Conservation (phyloP, 371 early-diverging fungal species). For the Syncephalis fuscata region DNA sequence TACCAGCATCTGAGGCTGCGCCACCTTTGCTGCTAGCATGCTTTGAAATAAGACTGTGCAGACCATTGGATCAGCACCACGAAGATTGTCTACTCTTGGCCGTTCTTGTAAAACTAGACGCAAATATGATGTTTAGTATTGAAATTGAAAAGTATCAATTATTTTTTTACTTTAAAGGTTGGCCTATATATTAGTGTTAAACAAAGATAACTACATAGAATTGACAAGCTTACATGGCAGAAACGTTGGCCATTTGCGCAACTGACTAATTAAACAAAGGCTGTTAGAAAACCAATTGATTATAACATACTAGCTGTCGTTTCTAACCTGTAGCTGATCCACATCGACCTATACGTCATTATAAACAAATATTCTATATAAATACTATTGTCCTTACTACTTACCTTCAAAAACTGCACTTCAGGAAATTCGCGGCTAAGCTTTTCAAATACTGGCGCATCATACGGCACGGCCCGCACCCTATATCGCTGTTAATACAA, state of each 20-base stretch:
- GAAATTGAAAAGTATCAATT: too few species aligned
- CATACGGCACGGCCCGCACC: constrained; percentile 36
- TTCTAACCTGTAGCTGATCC: neutral
- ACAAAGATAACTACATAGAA: neutral
- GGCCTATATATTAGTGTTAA: neutral
- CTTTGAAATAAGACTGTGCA: constrained; percentile 27
- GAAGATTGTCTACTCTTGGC: constrained; percentile 41
- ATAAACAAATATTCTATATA: neutral
- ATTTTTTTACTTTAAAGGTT: neutral
- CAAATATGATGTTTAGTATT: constrained; percentile 31
- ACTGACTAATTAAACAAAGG: neutral
- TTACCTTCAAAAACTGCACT: constrained; percentile 18
- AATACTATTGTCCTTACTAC: constrained; percentile 30
- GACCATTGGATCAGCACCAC: constrained; percentile 39
- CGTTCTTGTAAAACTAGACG: constrained; percentile 40
- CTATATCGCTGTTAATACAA: constrained; percentile 1
- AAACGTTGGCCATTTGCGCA: neutral
- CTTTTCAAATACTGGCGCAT: constrained; percentile 33
- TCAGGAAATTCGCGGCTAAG: constrained; percentile 27
- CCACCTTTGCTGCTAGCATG: constrained; percentile 20
- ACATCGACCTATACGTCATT: neutral
- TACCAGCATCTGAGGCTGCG: constrained; percentile 3
- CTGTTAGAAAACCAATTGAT: neutral
- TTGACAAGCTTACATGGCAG: neutral
- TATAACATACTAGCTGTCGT: too few species aligned